Conservation (phyloP, 305 asterid species). For the Solanum hybrid region DNA sequence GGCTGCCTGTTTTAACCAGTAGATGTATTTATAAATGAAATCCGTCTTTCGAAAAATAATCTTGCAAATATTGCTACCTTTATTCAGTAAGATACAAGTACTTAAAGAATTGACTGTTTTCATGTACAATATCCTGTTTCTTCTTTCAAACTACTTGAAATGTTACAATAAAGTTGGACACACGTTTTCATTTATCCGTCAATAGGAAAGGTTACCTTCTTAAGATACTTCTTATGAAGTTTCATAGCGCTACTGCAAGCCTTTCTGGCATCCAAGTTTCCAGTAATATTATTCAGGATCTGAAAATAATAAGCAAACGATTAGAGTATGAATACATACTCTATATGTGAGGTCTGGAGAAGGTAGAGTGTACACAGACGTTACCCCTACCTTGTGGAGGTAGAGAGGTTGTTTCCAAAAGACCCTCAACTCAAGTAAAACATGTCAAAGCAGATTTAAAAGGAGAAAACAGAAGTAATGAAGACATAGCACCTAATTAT, state of each 20-base stretch:
- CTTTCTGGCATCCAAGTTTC: slow-evolving; percentile 71
- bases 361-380: not conserved
- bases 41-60: not conserved
- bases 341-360: not conserved
- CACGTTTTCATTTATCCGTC: not conserved
- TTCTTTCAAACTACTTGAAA: not conserved
- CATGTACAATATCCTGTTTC: not conserved
- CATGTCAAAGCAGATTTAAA: not conserved
- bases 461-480: not conserved
- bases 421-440: not conserved
- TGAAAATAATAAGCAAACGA: slow-evolving; percentile 12
- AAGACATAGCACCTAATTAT: not conserved
- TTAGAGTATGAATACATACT: not conserved
- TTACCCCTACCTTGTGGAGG: not conserved
- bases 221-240: slow-evolving; percentile 81
- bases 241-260: slow-evolving; percentile 73
- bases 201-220: slow-evolving; percentile 37
- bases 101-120: not conserved
- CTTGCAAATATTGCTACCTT: not conserved
- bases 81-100: not conserved
- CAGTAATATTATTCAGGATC: slow-evolving; percentile 76
- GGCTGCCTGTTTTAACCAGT: not conserved
- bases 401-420: not conserved
- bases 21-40: not conserved
- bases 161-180: not conserved